phyloP scores from a whole-genome alignment of 257 asterid genomes.

The Forsythia suspensa region DNA sequence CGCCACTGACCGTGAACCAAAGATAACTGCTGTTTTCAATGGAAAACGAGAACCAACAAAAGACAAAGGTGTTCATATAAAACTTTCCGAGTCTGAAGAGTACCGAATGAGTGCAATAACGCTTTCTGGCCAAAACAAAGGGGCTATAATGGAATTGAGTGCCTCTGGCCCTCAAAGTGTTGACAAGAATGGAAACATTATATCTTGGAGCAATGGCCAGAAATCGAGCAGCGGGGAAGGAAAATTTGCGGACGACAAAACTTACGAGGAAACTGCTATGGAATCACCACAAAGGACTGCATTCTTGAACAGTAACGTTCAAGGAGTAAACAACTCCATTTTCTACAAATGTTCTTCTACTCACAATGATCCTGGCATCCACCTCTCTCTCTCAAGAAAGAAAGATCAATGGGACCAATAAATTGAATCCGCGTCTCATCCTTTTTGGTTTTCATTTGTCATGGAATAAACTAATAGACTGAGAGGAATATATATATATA shows the following conservation, averaged over 20 bases:
- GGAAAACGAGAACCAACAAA: constrained; percentile 30
- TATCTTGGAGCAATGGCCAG: constrained; percentile 10
- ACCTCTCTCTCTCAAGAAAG: constrained; percentile 42
- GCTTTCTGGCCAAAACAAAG: constrained; percentile 75
- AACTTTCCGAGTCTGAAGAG: constrained; percentile 28
- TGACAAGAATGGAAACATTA: not conserved
- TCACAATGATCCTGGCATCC: constrained; percentile 75
- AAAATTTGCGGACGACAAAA: constrained; percentile 26
- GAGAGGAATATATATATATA: not conserved
- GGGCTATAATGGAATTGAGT: constrained; percentile 65
- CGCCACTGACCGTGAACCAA: constrained; percentile 18
- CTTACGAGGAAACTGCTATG: constrained; percentile 12
- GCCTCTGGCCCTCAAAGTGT: constrained; percentile 24
- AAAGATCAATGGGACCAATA: constrained; percentile 15
- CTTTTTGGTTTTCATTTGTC: constrained; percentile 14
- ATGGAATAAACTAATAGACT: not conserved
- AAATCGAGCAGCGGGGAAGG: constrained; percentile 33
- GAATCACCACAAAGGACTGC: constrained; percentile 36
- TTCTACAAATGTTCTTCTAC: constrained; percentile 30
- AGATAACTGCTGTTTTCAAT: constrained; percentile 7
- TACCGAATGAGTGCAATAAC: constrained; percentile 47
- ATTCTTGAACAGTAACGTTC: constrained; percentile 73
- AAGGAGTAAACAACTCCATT: constrained; percentile 80
- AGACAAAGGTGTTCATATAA: constrained; percentile 30
- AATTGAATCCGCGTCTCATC: not conserved